A percentile compares a stretch with the other conserved stretches of the same genome.
Conservation (phyloP, 805 yeast species). For the Allodekkera sacchari region DNA sequence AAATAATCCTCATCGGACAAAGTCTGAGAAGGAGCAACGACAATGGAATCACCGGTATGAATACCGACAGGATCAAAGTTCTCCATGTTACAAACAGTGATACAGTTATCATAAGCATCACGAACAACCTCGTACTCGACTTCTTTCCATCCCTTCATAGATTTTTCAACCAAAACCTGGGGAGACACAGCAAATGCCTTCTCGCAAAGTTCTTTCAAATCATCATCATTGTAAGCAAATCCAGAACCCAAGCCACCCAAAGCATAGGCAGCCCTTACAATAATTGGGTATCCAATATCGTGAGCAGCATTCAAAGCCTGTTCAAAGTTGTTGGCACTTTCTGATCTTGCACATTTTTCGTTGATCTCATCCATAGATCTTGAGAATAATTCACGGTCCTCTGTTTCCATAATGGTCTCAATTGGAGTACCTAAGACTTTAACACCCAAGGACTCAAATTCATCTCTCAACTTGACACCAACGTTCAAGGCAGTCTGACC, state of each 20-base stretch:
- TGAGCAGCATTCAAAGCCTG: slow-evolving; percentile 84
- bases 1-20: slow-evolving; percentile 94
- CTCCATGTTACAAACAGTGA: slow-evolving; percentile 99
- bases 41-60: slow-evolving; percentile 98
- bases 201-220: slow-evolving; percentile 75
- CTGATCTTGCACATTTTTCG: slow-evolving; percentile 93
- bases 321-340: slow-evolving; percentile 68
- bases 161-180: slow-evolving; percentile 88
- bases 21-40: slow-evolving; percentile 98
- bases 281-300: slow-evolving; percentile 88
- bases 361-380: slow-evolving; percentile 89
- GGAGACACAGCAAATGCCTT: slow-evolving; percentile 95
- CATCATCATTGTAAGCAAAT: slow-evolving; percentile 81
- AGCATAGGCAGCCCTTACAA: slow-evolving; percentile 96
- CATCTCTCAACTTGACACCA: slow-evolving; percentile 93
- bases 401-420: slow-evolving; percentile 93
- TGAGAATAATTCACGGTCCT: slow-evolving; percentile 95
- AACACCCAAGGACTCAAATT: slow-evolving; percentile 85
- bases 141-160: slow-evolving; percentile 99
- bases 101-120: slow-evolving; percentile 95
- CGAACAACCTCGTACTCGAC: slow-evolving; percentile 98
- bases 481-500: slow-evolving; percentile 97
- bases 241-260: slow-evolving; percentile 98
- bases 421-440: slow-evolving; percentile 95
- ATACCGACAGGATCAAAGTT: slow-evolving; percentile 97